Conservation (phyloP, 2,329 filamentous ascomycete genomes). For the Colletotrichum liriopes region DNA sequence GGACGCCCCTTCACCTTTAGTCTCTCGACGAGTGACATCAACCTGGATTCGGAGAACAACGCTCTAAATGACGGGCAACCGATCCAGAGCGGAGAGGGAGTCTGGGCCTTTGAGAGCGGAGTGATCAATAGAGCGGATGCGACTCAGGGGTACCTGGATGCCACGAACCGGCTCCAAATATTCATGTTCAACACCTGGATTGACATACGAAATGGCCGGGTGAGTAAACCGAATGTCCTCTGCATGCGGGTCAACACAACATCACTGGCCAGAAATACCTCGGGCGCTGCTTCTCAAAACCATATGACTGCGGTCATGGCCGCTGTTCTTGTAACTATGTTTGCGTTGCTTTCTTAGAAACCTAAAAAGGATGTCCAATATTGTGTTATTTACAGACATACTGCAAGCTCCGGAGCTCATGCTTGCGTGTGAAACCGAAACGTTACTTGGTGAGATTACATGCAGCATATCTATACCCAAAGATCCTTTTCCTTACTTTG, state of each 20-base stretch:
- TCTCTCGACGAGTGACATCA: slow-evolving; percentile 4
- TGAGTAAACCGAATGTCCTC: slow-evolving; percentile 1
- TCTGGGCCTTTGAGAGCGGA: slow-evolving; percentile 15
- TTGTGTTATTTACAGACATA: neutral
- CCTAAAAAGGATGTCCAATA: neutral
- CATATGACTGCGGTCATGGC: neutral
- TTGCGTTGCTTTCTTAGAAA: neutral
- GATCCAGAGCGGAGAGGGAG: neutral
- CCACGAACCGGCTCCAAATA: slow-evolving; percentile 16
- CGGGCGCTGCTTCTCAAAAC: neutral
- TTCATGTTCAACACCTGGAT: slow-evolving; percentile 28
- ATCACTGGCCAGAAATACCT: neutral
- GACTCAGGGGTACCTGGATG: neutral
- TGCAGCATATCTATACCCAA: too few relatives aligned
- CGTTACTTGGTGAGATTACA: too few relatives aligned
- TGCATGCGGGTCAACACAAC: slow-evolving; percentile 27
- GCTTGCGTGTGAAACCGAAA: too few relatives aligned
- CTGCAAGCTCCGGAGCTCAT: neutral
- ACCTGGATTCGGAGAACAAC: neutral
- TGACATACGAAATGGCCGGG: neutral
- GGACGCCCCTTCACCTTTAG: neutral
- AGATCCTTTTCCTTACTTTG: too few relatives aligned
- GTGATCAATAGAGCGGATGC: neutral
- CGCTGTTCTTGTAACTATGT: neutral
- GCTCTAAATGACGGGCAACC: neutral